Evolutionary conservation across 1,284 basidiomycete species (phyloP).

Genomic region (Takashimella koratensis): DNA sequence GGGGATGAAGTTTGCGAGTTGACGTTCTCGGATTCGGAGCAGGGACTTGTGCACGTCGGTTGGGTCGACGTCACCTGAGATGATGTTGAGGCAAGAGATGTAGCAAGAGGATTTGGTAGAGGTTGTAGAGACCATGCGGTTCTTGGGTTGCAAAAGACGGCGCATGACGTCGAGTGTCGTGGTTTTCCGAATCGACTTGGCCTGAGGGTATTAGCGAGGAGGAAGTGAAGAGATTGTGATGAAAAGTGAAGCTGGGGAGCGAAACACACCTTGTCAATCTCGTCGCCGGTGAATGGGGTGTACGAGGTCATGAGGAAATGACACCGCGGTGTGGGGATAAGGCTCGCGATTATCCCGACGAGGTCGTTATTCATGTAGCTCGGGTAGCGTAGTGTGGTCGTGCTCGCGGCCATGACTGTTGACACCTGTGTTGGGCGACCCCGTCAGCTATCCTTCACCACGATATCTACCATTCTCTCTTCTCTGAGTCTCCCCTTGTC

Average conservation of each 20-base stretch:
- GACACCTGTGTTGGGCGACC: too few species aligned
- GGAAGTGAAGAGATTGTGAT: too few species aligned
- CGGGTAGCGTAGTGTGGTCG: conserved; percentile 94
- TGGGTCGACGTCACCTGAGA: conserved; percentile 96
- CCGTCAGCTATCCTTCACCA: not conserved
- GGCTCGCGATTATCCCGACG: conserved; percentile 91
- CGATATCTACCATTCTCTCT: too few species aligned
- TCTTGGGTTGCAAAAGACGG: conserved; percentile 93
- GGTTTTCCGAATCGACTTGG: conserved; percentile 83
- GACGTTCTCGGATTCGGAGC: conserved; percentile 90
- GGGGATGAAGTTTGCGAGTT: conserved; percentile 96
- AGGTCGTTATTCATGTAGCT: conserved; percentile 99
- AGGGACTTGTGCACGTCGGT: conserved; percentile 98
- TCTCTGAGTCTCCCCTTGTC: not conserved
- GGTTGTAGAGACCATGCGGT: conserved; percentile 95
- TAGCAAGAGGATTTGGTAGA: conserved; percentile 90
- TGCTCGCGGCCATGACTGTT: conserved; percentile 95
- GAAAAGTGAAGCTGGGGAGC: too few species aligned
- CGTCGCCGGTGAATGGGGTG: conserved; percentile 95
- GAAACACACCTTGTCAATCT: conserved; percentile 77
- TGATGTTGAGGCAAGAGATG: conserved; percentile 97
- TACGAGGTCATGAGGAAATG: conserved; percentile 99
- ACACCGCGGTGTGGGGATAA: conserved; percentile 97
- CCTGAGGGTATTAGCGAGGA: too few species aligned
- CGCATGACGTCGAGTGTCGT: conserved; percentile 99